Conservation (phyloP, 306 rosid genomes). For the Casuarina equisetifolia region DNA sequence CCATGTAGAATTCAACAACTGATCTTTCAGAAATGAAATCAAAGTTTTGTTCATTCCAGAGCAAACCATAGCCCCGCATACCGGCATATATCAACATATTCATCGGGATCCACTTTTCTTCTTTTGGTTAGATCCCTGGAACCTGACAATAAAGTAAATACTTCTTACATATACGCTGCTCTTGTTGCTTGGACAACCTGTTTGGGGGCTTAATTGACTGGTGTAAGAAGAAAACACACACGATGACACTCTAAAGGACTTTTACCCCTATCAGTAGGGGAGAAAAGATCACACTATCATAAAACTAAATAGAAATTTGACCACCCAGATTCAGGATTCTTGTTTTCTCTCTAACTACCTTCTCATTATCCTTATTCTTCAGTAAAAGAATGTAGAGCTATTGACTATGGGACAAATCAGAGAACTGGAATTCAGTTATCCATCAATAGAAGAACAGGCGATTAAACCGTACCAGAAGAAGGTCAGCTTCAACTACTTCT, state of each 20-base stretch:
- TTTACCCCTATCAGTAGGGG: background rate
- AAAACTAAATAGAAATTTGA: background rate
- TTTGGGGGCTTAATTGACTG: background rate
- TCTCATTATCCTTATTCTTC: background rate
- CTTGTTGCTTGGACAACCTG: background rate
- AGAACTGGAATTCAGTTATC: constrained; percentile 14
- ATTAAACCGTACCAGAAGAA: constrained; percentile 77
- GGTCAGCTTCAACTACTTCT: constrained; percentile 96
- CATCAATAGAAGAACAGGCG: constrained; percentile 23
- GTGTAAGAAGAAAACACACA: background rate
- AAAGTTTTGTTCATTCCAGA: background rate
- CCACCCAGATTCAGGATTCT: background rate
- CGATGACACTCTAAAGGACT: background rate
- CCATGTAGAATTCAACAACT: background rate
- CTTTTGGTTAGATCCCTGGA: background rate
- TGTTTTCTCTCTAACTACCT: background rate
- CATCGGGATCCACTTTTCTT: background rate
- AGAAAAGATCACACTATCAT: background rate
- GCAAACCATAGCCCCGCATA: background rate
- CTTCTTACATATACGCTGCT: background rate
- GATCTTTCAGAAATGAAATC: background rate
- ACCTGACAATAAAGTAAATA: background rate
- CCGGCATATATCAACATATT: background rate
- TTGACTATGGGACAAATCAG: background rate
- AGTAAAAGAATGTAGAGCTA: background rate